A percentile compares a stretch with the other conserved stretches of the same genome.
Conservation (phyloP, 1,139 yeast genomes). For the Nakaseomyces glabratus region DNA sequence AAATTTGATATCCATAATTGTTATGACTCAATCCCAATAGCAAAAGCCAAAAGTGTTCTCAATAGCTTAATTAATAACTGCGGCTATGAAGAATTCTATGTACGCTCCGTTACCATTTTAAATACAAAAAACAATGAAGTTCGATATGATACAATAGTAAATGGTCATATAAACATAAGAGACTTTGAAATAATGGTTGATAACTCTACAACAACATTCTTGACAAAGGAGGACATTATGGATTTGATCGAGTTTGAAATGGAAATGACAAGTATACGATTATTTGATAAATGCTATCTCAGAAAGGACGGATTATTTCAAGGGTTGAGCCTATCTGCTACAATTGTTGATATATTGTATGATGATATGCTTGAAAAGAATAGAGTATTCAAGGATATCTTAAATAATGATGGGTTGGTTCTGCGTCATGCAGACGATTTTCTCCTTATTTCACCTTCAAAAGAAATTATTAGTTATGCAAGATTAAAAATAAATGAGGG, state of each 20-base stretch:
- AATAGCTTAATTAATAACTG: conserved; percentile 14
- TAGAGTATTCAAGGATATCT: conserved; percentile 30
- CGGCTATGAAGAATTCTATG: conserved; percentile 14
- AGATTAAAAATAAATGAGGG: conserved; percentile 30
- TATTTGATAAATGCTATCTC: conserved; percentile 32
- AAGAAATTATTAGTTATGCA: conserved; percentile 22
- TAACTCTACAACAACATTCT: conserved; percentile 16
- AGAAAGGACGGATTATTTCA: conserved; percentile 73
- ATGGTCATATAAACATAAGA: conserved; percentile 14
- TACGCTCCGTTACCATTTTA: conserved; percentile 17
- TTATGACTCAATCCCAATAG: conserved; percentile 64
- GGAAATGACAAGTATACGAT: conserved; percentile 33
- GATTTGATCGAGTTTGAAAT: conserved; percentile 36
- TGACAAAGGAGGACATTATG: conserved; percentile 31
- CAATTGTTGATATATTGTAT: conserved; percentile 67
- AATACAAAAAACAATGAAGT: conserved; percentile 16
- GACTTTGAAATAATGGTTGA: conserved; percentile 18
- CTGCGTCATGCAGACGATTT: conserved; percentile 83
- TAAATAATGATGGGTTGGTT: conserved; percentile 33
- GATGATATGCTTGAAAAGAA: conserved; percentile 48
- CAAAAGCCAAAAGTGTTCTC: conserved; percentile 34
- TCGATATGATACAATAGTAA: conserved; percentile 16
- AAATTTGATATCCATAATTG: conserved; percentile 77
- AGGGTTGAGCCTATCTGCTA: conserved; percentile 72
- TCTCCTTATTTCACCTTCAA: conserved; percentile 47